phyloP scores from a whole-genome alignment of 148 eudicot genomes.

The Silene uniflora region DNA sequence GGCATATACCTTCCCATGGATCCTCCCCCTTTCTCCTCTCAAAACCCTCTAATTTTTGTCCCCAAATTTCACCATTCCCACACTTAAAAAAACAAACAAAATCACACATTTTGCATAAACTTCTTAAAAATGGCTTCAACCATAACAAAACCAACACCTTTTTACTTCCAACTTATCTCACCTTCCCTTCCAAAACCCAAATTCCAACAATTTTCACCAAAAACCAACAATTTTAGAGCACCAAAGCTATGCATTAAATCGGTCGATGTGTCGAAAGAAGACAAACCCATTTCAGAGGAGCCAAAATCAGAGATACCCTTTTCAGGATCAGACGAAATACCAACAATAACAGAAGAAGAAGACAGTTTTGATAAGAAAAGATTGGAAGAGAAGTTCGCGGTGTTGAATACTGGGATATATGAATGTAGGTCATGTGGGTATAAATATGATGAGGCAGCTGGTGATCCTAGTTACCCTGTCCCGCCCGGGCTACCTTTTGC shows the following conservation, averaged over 20 bases:
- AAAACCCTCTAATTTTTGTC: background rate
- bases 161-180: conserved; percentile 34
- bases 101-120: background rate
- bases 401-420: conserved; percentile 79
- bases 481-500: conserved; percentile 83
- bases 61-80: background rate
- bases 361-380: conserved; percentile 44
- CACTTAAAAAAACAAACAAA: background rate
- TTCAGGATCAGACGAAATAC: conserved; percentile 14
- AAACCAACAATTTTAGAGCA: conserved; percentile 24
- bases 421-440: conserved; percentile 96
- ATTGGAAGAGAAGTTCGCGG: conserved; percentile 83
- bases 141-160: conserved; percentile 40
- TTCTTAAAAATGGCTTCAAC: conserved; percentile 42
- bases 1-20: conserved; percentile 34
- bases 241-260: conserved; percentile 38
- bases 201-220: conserved; percentile 23
- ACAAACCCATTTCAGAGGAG: conserved; percentile 53
- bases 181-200: conserved; percentile 42
- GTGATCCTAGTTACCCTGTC: conserved; percentile 78
- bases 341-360: background rate
- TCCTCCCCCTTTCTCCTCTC: conserved; percentile 14
- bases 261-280: conserved; percentile 79
- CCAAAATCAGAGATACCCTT: conserved; percentile 29
- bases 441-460: conserved; percentile 55